Conservation (phyloP, 2,329 filamentous ascomycete species). For the Verruconis gallopava region DNA sequence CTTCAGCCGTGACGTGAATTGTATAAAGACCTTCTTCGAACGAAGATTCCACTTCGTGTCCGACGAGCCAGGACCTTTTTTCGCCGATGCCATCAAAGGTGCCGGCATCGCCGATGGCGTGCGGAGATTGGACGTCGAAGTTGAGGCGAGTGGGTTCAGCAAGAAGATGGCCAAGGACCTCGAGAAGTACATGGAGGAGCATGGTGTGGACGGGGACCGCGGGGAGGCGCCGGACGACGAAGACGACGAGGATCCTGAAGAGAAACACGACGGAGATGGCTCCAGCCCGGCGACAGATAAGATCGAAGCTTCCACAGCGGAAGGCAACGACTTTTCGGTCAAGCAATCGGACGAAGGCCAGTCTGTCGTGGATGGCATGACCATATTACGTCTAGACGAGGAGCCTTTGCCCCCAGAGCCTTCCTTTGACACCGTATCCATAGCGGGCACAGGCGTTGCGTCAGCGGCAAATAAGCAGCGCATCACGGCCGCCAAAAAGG, state of each 20-base stretch:
- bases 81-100: slow-evolving; percentile 66
- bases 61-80: slow-evolving; percentile 72
- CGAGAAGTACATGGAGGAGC: slow-evolving; percentile 73
- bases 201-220: slow-evolving; percentile 44
- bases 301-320: slow-evolving; percentile 1
- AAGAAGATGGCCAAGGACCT: slow-evolving; percentile 95
- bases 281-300: slow-evolving; percentile 6
- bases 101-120: slow-evolving; percentile 48
- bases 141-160: slow-evolving; percentile 88
- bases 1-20: slow-evolving; percentile 90
- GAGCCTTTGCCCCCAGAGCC: neutral
- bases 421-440: neutral
- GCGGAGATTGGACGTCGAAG: slow-evolving; percentile 68
- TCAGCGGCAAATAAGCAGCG: neutral
- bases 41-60: slow-evolving; percentile 78
- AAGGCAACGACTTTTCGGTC: no score
- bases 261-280: slow-evolving; percentile 22
- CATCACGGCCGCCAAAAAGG: neutral
- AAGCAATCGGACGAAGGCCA: no score
- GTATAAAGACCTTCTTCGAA: slow-evolving; percentile 88
- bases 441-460: neutral
- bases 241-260: slow-evolving; percentile 26
- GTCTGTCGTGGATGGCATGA: no score
- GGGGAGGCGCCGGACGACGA: slow-evolving; percentile 21
- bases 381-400: neutral